Evolutionary conservation across 1,284 basidiomycete species (phyloP).

Genomic region (Tremellales sp.): DNA sequence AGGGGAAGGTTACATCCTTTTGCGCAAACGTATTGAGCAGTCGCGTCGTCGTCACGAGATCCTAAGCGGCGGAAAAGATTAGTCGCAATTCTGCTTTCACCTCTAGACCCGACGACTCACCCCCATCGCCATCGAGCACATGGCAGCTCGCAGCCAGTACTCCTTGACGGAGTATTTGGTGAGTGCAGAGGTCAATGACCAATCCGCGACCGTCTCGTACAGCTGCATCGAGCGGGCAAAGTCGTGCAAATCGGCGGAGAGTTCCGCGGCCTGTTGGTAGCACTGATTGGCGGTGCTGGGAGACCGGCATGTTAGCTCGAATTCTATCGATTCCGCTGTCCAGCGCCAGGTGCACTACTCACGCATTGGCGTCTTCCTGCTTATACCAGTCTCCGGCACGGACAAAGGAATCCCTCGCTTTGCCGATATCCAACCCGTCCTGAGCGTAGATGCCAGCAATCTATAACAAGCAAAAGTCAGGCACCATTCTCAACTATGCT

Average conservation of each 20-base stretch:
- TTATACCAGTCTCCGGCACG: constrained; percentile 96
- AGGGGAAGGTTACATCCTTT: constrained; percentile 71
- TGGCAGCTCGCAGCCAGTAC: constrained; percentile 82
- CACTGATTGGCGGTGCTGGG: constrained; percentile 88
- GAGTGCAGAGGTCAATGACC: constrained; percentile 74
- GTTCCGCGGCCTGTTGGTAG: constrained; percentile 92
- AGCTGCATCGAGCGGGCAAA: constrained; percentile 79
- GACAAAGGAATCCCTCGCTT: constrained; percentile 84
- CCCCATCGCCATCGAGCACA: constrained; percentile 86
- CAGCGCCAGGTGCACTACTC: constrained; percentile 36
- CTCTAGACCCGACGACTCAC: constrained; percentile 53
- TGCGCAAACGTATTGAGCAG: constrained; percentile 70
- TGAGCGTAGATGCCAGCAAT: constrained; percentile 89
- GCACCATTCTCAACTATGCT: not conserved
- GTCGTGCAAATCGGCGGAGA: constrained; percentile 84
- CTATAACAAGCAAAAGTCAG: constrained; percentile 17
- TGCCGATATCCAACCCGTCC: constrained; percentile 48
- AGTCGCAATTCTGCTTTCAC: not conserved
- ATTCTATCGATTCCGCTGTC: no score
- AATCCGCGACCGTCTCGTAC: constrained; percentile 86
- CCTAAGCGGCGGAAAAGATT: constrained; percentile 53
- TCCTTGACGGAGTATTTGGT: constrained; percentile 99
- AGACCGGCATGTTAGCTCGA: not conserved
- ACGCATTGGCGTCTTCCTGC: constrained; percentile 95
- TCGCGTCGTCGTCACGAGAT: constrained; percentile 75